A percentile compares a stretch with the other conserved stretches of the same genome.
phyloP scores from a whole-genome alignment of 768 basidiomycete genomes.

The Termitomyces sp. region DNA sequence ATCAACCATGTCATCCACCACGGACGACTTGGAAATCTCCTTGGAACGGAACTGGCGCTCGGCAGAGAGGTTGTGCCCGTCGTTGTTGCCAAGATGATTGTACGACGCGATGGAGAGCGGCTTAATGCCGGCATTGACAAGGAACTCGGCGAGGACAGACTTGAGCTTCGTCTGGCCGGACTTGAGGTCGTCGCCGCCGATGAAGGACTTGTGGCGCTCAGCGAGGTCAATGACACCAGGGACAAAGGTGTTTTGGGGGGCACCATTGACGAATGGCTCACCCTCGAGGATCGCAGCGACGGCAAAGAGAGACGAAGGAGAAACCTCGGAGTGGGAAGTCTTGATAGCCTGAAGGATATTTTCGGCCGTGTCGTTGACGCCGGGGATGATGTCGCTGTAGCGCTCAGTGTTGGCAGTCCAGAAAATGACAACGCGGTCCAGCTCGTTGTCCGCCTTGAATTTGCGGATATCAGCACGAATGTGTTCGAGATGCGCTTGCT shows the following conservation, averaged over 20 bases:
- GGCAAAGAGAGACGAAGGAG: slow-evolving; percentile 93
- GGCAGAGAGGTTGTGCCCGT: slow-evolving; percentile 86
- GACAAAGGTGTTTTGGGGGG: slow-evolving; percentile 98
- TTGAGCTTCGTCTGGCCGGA: slow-evolving; percentile 98
- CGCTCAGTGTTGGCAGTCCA: slow-evolving; percentile 99
- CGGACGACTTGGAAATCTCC: slow-evolving; percentile 96
- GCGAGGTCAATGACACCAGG: slow-evolving; percentile 92
- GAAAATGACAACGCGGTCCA: slow-evolving; percentile 90
- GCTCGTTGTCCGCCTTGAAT: slow-evolving; percentile 78
- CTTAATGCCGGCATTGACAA: slow-evolving; percentile 98
- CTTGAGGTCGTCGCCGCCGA: slow-evolving; percentile 97
- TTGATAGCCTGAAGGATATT: slow-evolving; percentile 81
- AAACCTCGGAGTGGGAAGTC: slow-evolving; percentile 86
- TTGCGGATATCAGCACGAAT: slow-evolving; percentile 90
- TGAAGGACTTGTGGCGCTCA: slow-evolving; percentile 85
- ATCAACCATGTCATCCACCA: slow-evolving; percentile 97
- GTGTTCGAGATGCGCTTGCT: slow-evolving; percentile 87
- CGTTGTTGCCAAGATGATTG: slow-evolving; percentile 99
- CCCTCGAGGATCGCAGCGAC: slow-evolving; percentile 94
- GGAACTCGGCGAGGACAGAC: slow-evolving; percentile 94
- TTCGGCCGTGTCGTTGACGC: slow-evolving; percentile 92
- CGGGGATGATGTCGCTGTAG: slow-evolving; percentile 90
- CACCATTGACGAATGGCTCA: slow-evolving; percentile 94
- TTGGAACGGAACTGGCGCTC: slow-evolving; percentile 96
- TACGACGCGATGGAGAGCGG: slow-evolving; percentile 95